Conservation (phyloP, 2,329 filamentous ascomycete species). For the Colletotrichum cordylinicola region DNA sequence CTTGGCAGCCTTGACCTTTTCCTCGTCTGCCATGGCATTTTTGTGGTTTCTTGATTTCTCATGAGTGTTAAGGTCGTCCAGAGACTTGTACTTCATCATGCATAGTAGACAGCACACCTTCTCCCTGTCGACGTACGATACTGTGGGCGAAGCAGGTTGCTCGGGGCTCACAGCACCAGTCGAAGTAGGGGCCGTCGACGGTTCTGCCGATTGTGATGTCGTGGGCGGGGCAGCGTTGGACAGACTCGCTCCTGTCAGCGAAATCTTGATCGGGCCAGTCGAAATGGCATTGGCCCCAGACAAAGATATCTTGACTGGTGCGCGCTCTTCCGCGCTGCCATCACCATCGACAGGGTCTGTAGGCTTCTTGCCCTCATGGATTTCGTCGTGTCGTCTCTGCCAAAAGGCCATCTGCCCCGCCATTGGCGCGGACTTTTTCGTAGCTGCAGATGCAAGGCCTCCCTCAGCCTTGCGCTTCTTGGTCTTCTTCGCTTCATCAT, state of each 20-base stretch:
- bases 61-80: constrained; percentile 47
- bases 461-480: constrained; percentile 63
- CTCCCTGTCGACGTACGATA: constrained; percentile 65
- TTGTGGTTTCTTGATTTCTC: constrained; percentile 48
- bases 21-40: constrained; percentile 42
- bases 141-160: constrained; percentile 7
- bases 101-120: constrained; percentile 51
- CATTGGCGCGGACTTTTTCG: constrained; percentile 47
- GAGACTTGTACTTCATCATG: constrained; percentile 51
- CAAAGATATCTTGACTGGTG: constrained; percentile 25
- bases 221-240: not conserved
- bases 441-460: constrained; percentile 27
- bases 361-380: constrained; percentile 31
- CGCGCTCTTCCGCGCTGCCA: constrained; percentile 2
- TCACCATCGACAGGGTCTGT: not conserved
- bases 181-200: constrained; percentile 14
- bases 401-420: constrained; percentile 49
- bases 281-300: constrained; percentile 2
- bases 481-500: constrained; percentile 39
- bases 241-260: constrained; percentile 26
- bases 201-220: not conserved
- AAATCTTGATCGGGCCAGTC: constrained; percentile 34
- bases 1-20: constrained; percentile 55
- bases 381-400: constrained; percentile 49
- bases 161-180: not conserved